These are phyloP conservation scores for Bruguiera gymnorhiza DNA, from an alignment of 345 rosid species.

Conservation along the genomic window DNA sequence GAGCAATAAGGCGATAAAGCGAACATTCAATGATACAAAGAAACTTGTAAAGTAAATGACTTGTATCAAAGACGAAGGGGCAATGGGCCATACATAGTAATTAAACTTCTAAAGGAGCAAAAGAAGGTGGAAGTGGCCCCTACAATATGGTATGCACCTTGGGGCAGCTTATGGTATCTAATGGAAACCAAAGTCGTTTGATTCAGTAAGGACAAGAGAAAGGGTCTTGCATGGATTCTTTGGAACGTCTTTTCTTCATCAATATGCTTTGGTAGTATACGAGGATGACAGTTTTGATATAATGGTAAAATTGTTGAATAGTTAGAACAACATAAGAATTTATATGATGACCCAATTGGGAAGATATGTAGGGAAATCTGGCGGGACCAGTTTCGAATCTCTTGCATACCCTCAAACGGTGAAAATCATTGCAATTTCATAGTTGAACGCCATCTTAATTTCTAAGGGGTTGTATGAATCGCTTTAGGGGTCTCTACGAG, in stretches of 20 bases:
- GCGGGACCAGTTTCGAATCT: too few species aligned
- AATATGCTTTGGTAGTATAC: too few species aligned
- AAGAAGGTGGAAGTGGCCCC: conserved; percentile 16
- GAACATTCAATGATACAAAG: conserved; percentile 23
- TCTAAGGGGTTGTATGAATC: too few species aligned
- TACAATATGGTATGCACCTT: conserved; percentile 2
- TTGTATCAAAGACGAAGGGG: conserved; percentile 23
- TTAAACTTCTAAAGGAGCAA: conserved; percentile 19
- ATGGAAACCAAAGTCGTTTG: conserved; percentile 2
- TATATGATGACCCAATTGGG: too few species aligned
- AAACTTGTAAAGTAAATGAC: conserved; percentile 22
- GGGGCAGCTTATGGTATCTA: background rate
- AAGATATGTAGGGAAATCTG: too few species aligned
- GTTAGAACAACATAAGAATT: too few species aligned
- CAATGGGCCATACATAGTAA: conserved; percentile 16
- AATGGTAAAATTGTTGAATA: too few species aligned
- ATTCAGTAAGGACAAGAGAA: conserved; percentile 15
- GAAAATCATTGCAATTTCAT: too few species aligned
- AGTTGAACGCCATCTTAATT: too few species aligned
- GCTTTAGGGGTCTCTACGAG: too few species aligned
- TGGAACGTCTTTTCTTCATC: background rate
- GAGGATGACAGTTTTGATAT: too few species aligned
- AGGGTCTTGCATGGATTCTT: background rate
- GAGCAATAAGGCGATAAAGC: conserved; percentile 27
- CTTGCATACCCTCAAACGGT: too few species aligned